phyloP scores from a whole-genome alignment of 371 early-diverging fungal genomes.

The Mortierella polycephala region DNA sequence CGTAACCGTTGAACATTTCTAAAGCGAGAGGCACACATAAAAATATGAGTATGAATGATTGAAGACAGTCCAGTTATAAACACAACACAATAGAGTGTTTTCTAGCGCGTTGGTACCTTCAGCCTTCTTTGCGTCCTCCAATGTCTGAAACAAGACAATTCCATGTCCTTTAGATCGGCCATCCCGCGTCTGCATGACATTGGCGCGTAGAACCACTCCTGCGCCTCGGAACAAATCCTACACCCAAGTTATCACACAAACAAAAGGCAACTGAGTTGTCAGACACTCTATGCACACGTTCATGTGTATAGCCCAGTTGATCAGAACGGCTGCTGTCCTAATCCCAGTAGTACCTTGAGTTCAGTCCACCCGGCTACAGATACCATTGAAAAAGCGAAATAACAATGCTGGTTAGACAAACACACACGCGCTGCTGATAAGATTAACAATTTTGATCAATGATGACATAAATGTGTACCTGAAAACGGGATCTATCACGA shows the following conservation, averaged over 20 bases:
- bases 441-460: too few species aligned
- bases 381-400: too few species aligned
- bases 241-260: too few species aligned
- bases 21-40: neutral
- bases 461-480: too few species aligned
- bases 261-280: too few species aligned
- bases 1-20: conserved; percentile 62
- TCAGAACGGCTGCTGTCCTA: neutral
- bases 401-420: too few species aligned
- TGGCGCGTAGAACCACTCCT: conserved; percentile 55
- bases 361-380: conserved; percentile 44
- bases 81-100: neutral
- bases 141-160: conserved; percentile 62
- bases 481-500: too few species aligned
- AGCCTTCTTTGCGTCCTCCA: conserved; percentile 65
- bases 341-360: conserved; percentile 29
- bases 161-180: conserved; percentile 72
- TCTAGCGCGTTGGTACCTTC: conserved; percentile 38
- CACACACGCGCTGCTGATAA: neutral
- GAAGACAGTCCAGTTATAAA: neutral
- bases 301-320: neutral
- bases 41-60: neutral
- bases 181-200: conserved; percentile 55
- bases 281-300: too few species aligned
- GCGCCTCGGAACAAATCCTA: conserved; percentile 57